A percentile compares a stretch with the other conserved stretches of the same genome.
phyloP scores from a whole-genome alignment of 306 rosid genomes.

The Citrullus mucosospermus region DNA sequence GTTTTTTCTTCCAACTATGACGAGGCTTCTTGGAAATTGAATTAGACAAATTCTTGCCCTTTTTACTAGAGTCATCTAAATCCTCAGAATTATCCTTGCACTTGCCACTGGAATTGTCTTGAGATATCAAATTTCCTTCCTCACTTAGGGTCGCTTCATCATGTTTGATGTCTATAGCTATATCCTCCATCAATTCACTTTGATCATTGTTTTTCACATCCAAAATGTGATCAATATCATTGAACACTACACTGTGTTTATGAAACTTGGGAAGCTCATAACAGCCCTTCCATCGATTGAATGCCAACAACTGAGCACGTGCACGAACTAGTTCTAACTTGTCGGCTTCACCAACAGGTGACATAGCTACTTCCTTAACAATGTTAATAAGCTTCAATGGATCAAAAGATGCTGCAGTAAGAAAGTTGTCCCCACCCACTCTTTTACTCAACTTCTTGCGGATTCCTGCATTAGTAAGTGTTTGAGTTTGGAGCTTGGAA shows the following conservation, averaged over 20 bases:
- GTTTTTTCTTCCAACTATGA: slow-evolving; percentile 11
- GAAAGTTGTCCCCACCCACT: slow-evolving; percentile 36
- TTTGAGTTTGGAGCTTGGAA: slow-evolving; percentile 34
- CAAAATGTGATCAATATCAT: slow-evolving; percentile 23
- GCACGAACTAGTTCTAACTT: slow-evolving; percentile 33
- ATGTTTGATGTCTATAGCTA: not conserved
- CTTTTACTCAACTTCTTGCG: slow-evolving; percentile 31
- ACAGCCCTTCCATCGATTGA: slow-evolving; percentile 50
- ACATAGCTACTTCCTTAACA: slow-evolving; percentile 38
- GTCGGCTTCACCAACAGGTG: slow-evolving; percentile 28
- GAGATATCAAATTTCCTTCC: slow-evolving; percentile 10
- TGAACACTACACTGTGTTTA: slow-evolving; percentile 26
- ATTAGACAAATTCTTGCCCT: slow-evolving; percentile 27
- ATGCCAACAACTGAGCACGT: slow-evolving; percentile 41
- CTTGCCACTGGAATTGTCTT: slow-evolving; percentile 14
- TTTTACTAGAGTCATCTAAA: slow-evolving; percentile 11
- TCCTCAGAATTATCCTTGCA: slow-evolving; percentile 14
- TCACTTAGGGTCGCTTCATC: not conserved
- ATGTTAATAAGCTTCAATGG: slow-evolving; percentile 38
- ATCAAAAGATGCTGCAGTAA: slow-evolving; percentile 36
- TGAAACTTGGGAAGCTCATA: slow-evolving; percentile 39
- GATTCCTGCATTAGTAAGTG: slow-evolving; percentile 43
- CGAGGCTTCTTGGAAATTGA: slow-evolving; percentile 24
- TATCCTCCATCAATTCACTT: slow-evolving; percentile 12
- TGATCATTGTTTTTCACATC: slow-evolving; percentile 10